Base-by-base conservation (phyloP, 768 basidiomycete species). In the Coprinopsis cinerea region DNA sequence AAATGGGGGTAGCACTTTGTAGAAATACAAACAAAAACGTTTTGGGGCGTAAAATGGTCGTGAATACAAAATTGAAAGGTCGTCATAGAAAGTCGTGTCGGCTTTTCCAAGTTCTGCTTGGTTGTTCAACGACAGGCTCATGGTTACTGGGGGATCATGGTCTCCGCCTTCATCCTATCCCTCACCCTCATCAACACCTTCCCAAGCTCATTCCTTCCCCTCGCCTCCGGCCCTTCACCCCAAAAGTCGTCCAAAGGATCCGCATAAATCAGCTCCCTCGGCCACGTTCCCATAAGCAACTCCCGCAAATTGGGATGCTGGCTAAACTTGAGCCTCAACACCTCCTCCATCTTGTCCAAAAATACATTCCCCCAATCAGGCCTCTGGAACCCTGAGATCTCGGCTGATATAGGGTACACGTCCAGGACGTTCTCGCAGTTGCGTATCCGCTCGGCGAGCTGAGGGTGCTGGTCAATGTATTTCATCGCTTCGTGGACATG, bases 401-500 rank as follows among this genome's bases (percentile, higher is more conserved):
- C 54, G 1, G 61, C 59, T 0, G 67, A 61, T 13, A 73, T 45
- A 0, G 62, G 63, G 56, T 72, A 72, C 2, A 78, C 68, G 0
- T 70, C 65, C 11, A 57, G 57, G 13, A 71, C 60, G 28, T 68
- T 59, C 6, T 51, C 47, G 48, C 65, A 67, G 1, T n/a, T 37
- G 17, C 85, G 72, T 49, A 90, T 83, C 24, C 58, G 56, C 48
- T 86, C 81, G 10, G 80, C 79, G 15, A 85, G 56, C 0, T 76
- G 74, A 0, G 76, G 78, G 2, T 69, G 67, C 18, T 69, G 62
- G 1, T 72, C 70, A 30, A 79, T 58, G 62, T 81, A 91, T 61
- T 85, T 85, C 59, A 85, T 68, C 7, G 87, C 86, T 64, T 91
- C 86, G 47, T 80, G 75, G n/a, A 91, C 71, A 55, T 91, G 88